phyloP scores from a whole-genome alignment of 164 flowering plant genomes.

The Berberis vulgaris region DNA sequence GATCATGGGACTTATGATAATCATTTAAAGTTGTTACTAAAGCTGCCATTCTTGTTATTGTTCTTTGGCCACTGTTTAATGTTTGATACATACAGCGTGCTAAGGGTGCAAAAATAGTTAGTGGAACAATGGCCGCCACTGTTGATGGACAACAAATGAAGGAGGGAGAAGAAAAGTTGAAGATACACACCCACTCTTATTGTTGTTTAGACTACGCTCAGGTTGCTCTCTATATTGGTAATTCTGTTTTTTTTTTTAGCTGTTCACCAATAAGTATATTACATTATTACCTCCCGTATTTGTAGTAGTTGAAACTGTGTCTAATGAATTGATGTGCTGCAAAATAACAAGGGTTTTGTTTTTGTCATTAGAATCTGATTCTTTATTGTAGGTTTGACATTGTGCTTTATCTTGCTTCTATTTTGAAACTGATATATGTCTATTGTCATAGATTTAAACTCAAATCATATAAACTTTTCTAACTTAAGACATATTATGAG shows the following conservation, averaged over 20 bases:
- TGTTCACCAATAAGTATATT: background rate
- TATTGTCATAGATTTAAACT: too few species aligned
- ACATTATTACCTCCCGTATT: background rate
- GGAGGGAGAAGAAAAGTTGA: conserved; percentile 84
- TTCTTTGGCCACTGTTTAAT: background rate
- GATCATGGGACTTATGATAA: too few species aligned
- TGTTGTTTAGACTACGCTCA: conserved; percentile 93
- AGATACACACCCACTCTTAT: conserved; percentile 93
- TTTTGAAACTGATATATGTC: too few species aligned
- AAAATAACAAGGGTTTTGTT: too few species aligned
- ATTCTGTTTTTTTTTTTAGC: background rate
- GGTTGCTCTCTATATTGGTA: conserved; percentile 28
- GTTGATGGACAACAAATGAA: conserved; percentile 49
- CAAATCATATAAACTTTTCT: too few species aligned
- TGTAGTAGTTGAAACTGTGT: background rate
- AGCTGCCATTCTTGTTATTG: background rate
- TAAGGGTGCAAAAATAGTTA: conserved; percentile 74
- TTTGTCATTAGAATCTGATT: too few species aligned
- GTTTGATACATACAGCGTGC: conserved; percentile 53
- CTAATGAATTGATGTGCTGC: too few species aligned
- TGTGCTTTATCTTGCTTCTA: too few species aligned
- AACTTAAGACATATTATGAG: too few species aligned
- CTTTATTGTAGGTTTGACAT: too few species aligned
- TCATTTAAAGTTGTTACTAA: background rate
- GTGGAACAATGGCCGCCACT: conserved; percentile 79